A percentile compares a stretch with the other conserved stretches of the same genome.
Conservation (phyloP, 305 asterid species). For the Fraxinus velutina region DNA sequence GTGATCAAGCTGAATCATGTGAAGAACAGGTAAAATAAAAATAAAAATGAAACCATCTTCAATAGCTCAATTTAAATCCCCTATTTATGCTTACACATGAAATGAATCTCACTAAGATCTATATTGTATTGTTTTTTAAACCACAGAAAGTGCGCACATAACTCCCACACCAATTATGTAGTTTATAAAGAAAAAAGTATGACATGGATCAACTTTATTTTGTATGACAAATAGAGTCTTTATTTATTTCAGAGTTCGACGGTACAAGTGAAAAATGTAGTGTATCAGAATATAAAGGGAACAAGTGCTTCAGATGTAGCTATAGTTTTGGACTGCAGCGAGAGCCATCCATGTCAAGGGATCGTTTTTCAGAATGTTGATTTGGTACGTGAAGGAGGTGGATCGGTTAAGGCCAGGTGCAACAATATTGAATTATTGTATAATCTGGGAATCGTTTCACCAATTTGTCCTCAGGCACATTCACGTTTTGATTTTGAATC, state of each 20-base stretch:
- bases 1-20: conserved; percentile 59
- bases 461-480: conserved; percentile 37
- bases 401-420: conserved; percentile 43
- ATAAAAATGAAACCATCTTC: neutral
- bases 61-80: neutral
- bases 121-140: neutral
- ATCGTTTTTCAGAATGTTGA: conserved; percentile 54
- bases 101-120: neutral
- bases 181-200: neutral
- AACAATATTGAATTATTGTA: conserved; percentile 36
- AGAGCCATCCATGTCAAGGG: conserved; percentile 52
- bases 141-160: neutral
- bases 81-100: neutral
- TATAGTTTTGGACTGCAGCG: conserved; percentile 54
- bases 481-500: neutral
- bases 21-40: conserved; percentile 37
- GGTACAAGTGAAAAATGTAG: conserved; percentile 51
- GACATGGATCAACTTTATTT: neutral
- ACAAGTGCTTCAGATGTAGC: conserved; percentile 54
- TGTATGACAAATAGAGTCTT: neutral
- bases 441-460: conserved; percentile 36
- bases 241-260: conserved; percentile 40
- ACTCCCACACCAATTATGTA: neutral
- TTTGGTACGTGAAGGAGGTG: conserved; percentile 26
- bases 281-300: conserved; percentile 57